These are phyloP conservation scores for Penicillium sp. DNA, from an alignment of 2,329 filamentous ascomycete genomes.

Conservation along the genomic window DNA sequence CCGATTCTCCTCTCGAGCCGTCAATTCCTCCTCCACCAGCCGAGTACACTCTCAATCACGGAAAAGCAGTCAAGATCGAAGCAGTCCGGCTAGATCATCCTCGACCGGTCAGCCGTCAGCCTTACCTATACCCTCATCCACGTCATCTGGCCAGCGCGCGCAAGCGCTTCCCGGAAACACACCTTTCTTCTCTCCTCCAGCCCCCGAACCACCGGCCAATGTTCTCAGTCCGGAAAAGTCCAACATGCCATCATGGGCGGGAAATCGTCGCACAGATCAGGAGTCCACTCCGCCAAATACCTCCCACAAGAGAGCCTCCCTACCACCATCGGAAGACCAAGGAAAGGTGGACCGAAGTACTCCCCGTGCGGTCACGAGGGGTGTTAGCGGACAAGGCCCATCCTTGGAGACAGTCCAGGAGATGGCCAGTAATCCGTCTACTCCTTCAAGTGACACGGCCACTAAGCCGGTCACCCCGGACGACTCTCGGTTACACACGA, in stretches of 20 bases:
- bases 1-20: constrained; percentile 35
- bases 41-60: constrained; percentile 59
- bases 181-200: constrained; percentile 62
- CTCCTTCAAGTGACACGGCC: constrained; percentile 57
- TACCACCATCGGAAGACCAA: constrained; percentile 30
- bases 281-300: constrained; percentile 41
- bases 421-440: constrained; percentile 72
- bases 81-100: constrained; percentile 60
- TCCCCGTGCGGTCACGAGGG: constrained; percentile 60
- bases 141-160: constrained; percentile 67
- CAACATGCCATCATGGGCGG: constrained; percentile 43
- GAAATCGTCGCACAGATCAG: constrained; percentile 34
- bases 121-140: constrained; percentile 56
- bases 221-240: constrained; percentile 69
- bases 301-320: constrained; percentile 38
- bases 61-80: constrained; percentile 68
- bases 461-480: constrained; percentile 46
- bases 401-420: constrained; percentile 90
- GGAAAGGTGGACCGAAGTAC: constrained; percentile 43
- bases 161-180: constrained; percentile 72
- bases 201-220: constrained; percentile 65
- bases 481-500: constrained; percentile 40
- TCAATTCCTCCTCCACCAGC: constrained; percentile 36
- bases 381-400: constrained; percentile 62
- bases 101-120: constrained; percentile 45